phyloP scores from a whole-genome alignment of 805 yeast species.

The Sugiyamaella qingdaonensis region DNA sequence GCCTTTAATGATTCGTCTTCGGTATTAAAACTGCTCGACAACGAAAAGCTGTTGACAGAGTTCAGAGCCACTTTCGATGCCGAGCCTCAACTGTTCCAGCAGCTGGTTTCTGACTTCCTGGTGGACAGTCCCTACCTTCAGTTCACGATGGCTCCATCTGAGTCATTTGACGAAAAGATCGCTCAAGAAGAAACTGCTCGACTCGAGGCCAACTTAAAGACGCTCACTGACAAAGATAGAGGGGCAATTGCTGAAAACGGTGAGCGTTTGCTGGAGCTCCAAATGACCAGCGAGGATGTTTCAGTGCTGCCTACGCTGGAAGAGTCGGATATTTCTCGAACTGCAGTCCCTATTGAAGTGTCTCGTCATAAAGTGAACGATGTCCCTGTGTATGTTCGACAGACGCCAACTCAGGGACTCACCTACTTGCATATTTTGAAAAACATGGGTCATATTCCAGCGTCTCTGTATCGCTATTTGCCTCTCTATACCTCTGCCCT shows the following conservation, averaged over 20 bases:
- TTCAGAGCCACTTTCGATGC: constrained; percentile 59
- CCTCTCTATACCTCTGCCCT: constrained; percentile 76
- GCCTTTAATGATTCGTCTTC: constrained; percentile 78
- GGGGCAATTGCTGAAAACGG: constrained; percentile 59
- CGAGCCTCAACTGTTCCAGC: constrained; percentile 57
- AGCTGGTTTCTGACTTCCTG: constrained; percentile 52
- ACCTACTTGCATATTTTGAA: constrained; percentile 71
- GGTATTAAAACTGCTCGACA: constrained; percentile 64
- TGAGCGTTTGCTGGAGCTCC: constrained; percentile 53
- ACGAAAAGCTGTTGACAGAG: constrained; percentile 52
- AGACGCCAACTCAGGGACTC: constrained; percentile 51
- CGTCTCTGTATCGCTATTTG: constrained; percentile 59
- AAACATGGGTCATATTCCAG: constrained; percentile 54
- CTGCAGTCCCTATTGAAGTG: neutral
- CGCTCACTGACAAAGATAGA: constrained; percentile 53
- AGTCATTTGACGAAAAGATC: constrained; percentile 47
- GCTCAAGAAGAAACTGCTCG: constrained; percentile 54
- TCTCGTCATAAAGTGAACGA: neutral
- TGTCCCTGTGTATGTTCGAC: constrained; percentile 25
- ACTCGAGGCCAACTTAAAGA: constrained; percentile 41
- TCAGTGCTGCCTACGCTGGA: constrained; percentile 76
- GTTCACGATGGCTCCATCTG: constrained; percentile 73
- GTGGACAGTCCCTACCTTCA: constrained; percentile 55
- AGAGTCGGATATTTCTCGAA: constrained; percentile 62
- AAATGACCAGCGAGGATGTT: constrained; percentile 65